Evolutionary conservation across 1,284 basidiomycete genomes (phyloP).

Genomic region (Malassezia arunalokei): DNA sequence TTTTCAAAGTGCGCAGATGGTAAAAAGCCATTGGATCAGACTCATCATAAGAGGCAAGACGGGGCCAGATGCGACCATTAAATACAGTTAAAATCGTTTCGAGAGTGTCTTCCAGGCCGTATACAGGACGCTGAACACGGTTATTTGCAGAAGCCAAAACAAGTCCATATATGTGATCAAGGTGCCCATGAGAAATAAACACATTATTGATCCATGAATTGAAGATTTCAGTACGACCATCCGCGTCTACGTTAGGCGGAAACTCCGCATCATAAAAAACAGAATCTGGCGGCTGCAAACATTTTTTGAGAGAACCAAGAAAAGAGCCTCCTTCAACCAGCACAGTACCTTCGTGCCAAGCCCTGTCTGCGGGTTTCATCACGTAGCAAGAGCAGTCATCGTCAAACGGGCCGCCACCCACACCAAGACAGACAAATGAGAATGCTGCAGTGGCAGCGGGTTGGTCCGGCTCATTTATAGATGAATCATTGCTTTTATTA

Average conservation of each 20-base stretch:
- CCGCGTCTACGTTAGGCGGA: conserved; percentile 19
- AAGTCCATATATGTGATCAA: conserved; percentile 66
- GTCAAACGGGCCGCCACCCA: conserved; percentile 48
- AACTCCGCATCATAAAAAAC: conserved; percentile 33
- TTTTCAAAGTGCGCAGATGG: conserved; percentile 19
- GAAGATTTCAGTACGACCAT: conserved; percentile 29
- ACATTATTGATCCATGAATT: conserved; percentile 33
- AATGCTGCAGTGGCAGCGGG: conserved; percentile 17
- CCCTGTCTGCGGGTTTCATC: conserved; percentile 40
- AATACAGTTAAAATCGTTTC: conserved; percentile 63
- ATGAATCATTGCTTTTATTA: too few species aligned
- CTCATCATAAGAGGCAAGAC: conserved; percentile 62
- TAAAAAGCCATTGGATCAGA: conserved; percentile 36
- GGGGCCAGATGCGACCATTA: conserved; percentile 66
- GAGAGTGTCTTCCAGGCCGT: conserved; percentile 56
- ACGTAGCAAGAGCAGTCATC: conserved; percentile 47
- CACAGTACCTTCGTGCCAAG: conserved; percentile 44
- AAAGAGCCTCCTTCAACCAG: conserved; percentile 46
- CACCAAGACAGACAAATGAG: conserved; percentile 45
- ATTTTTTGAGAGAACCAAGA: conserved; percentile 34
- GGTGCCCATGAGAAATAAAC: conserved; percentile 65
- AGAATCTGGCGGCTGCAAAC: conserved; percentile 29
- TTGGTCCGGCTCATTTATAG: too few species aligned
- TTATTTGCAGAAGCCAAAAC: conserved; percentile 63
- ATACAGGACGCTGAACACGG: conserved; percentile 58